Evolutionary conservation across 2,329 filamentous ascomycete species (phyloP), one percentile per base, ranked within the genome.

Genomic region (Penicillium verrucosum): DNA sequence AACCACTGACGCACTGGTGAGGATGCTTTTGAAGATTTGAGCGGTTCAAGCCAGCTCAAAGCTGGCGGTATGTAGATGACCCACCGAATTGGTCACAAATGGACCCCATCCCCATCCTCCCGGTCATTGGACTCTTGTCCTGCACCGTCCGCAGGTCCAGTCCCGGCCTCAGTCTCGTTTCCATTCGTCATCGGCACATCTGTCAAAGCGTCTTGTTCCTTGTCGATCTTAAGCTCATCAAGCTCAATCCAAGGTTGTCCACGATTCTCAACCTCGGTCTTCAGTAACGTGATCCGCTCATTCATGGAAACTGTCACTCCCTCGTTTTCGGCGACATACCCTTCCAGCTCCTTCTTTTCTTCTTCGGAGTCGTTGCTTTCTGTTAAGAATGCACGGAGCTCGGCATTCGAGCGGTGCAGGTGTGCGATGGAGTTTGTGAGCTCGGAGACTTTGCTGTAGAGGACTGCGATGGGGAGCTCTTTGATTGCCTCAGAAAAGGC

Each of bases 391-490:
- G 78, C 75, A 47, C 80, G 74, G 49, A 87, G 78, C 64, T 86
- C 80, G 40, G 71, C 69, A 68, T 87, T 87, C 12, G 81, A 85
- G 46, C 76, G 75, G 43, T 78, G 73, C 29, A 88, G 80, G 64
- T 87, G 85, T 2, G 75, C 69, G 65, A 86, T 82, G 56, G 78
- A 82, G 74, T 87, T 87, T 42, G 75, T 76, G 10, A 88, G 76
- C 65, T 88, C 85, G 56, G 80, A 77, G 55, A 81, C 81, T 77
- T 87, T 87, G 67, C 78, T 75, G 74, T 86, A 83, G 29, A 88
- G 74, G 21, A 81, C 78, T 58, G 82, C 79, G 61, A 86, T 72
- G 10, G 84, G 80, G 8, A 88, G 81, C 56, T 81, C 78, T 65
- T 78, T 73, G 62, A 88, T 79, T 21, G 85, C 85, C 60, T 77